Evolutionary conservation across 75 land plant genomes (phyloP), one percentile per base, ranked within the genome.

Genomic region (Selaginella tamariscina): DNA sequence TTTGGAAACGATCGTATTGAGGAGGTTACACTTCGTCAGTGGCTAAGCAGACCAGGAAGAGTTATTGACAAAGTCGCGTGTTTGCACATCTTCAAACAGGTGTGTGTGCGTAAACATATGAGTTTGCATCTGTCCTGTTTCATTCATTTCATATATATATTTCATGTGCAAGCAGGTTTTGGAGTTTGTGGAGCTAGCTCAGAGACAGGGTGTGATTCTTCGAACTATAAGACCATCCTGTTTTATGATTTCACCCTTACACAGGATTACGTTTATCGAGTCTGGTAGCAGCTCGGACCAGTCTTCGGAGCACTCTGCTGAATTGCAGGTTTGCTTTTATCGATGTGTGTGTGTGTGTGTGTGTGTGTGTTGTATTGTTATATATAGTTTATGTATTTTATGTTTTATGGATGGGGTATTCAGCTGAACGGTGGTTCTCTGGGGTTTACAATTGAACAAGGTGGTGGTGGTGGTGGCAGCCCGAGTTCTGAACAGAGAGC

Each of bases 201-300:
- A 95, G 65, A 72, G 80, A 0, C 92, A 87, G 66, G 99, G 99
- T 22, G 76, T 95, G 26, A 84, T 87, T 32, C 73, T 95, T 65
- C 77, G 82, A 26, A 91, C 85, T 76, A 82, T 90, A 26, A 76
- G 99, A 33, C 99, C 99, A 22, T 95, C 99, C 0, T 95, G 97
- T 67, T 91, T 95, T 49, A 71, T 87, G 62, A 69, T 95, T 54
- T 95, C 99, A 2, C 79, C 97, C 0, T 79, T 82, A 55, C 85
- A 81, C 67, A 80, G 79, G 22, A 85, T 95, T 30, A 74, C 97
- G 1, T 91, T 95, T 64, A 87, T 95, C 29, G 97, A 91, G 59
- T 90, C 89, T 18, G 83, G 87, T 2, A 87, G 91, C 32, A 91
- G 89, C 71, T 82, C 84, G 30, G 76, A 69, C 72, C 55, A 33